Base-by-base conservation (phyloP, 164 flowering plant genomes). In the Tinospora cordifolia region DNA sequence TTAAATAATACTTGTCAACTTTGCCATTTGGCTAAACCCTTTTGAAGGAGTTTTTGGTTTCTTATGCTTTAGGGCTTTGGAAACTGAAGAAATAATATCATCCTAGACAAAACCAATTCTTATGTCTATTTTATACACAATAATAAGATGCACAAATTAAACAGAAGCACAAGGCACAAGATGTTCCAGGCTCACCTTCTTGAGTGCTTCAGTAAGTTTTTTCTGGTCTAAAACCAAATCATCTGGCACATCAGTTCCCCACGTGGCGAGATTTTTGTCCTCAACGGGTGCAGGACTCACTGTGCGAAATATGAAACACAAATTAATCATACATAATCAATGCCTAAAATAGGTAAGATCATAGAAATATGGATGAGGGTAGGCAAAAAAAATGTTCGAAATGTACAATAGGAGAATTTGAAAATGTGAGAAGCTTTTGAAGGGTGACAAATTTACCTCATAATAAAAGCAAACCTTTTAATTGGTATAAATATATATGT, bases 211-310 rank as follows among this genome's bases (percentile, higher is more conserved):
- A 24, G 83, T 64, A 58, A 93, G 88, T 54, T 75, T 68, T 27
- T 87, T 87, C 70, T 85, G 76, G 68, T 93, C 97, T 21, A 93
- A 76, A 71, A 85, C 89, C 82, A 89, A 72, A 71, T 87, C 96
- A 24, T 88, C 93, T 0, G 97, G 94, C 4, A 90, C 82, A 49
- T 93, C 98, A 59, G 92, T 81, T 66, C 97, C 97, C 96, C 97
- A 93, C 27, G 90, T 85, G 51, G 93, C 98, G 63, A 80, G 84
- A 64, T 77, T 83, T 75, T 84, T 93, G 76, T 85, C 89, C 79
- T 90, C 94, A 0, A 41, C 74, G 17, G 81, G 84, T 47, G 76
- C 82, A 57, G 84, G 78, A 10, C 25, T 62, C 17, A 86, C 98
- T 91, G 88, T 91, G 88, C 39, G 65, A 21, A 54, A 27, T 36